These are phyloP conservation scores for sweet orange (Citrus sinensis) DNA, from an alignment of 345 rosid species.

Conservation along the genomic window DVS_A1.0 CM039161.1:5137001-5137500, in stretches of 20 bases:
- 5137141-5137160: neutral
- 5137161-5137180: neutral
- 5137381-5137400: neutral
- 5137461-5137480: slow-evolving; percentile 55
- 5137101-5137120: neutral
- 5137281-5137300: neutral
- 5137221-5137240: neutral
- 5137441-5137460: slow-evolving; percentile 55
- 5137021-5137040: neutral
- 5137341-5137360: slow-evolving; percentile 8
- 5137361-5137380: neutral
- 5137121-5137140: neutral
- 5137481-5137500: slow-evolving; percentile 39
- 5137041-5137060: neutral
- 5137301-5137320: neutral
- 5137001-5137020: neutral
- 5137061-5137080: neutral
- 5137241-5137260: neutral
- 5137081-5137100: neutral
- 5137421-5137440: slow-evolving; percentile 53
- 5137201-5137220: slow-evolving; percentile 2
- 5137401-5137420: slow-evolving; percentile 21
- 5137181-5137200: neutral
- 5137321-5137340: neutral
- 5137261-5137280: neutral